These are phyloP conservation scores for Colletotrichum sp. DNA, from an alignment of 2,329 filamentous ascomycete genomes.

Conservation along the genomic window DNA sequence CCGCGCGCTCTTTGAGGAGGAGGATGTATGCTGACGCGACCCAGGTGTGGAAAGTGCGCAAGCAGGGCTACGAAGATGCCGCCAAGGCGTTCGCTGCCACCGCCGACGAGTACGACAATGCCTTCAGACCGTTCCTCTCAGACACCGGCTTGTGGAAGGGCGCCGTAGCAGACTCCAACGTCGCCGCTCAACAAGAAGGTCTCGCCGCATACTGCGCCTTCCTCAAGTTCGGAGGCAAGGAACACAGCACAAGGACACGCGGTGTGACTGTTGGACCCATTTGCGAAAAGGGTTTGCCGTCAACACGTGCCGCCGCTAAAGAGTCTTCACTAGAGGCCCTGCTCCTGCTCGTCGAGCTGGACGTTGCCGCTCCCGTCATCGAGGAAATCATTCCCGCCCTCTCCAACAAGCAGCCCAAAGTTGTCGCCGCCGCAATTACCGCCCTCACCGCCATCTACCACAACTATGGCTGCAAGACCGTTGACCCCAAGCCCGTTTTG, in stretches of 20 bases:
- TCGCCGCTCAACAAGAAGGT: slow-evolving; percentile 94
- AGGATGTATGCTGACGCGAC: slow-evolving; percentile 16
- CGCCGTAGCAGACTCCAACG: slow-evolving; percentile 92
- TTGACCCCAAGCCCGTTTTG: slow-evolving; percentile 90
- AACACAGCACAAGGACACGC: slow-evolving; percentile 81
- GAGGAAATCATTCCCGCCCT: slow-evolving; percentile 88
- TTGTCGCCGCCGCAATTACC: slow-evolving; percentile 73
- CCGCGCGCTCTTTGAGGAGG: not conserved
- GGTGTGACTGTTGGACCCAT: slow-evolving; percentile 77
- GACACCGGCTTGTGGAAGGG: slow-evolving; percentile 90
- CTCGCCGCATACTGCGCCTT: slow-evolving; percentile 89
- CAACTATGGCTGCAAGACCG: slow-evolving; percentile 92
- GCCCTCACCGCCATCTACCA: slow-evolving; percentile 87
- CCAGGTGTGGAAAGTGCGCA: slow-evolving; percentile 94
- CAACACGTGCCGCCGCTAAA: slow-evolving; percentile 88
- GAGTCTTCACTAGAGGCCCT: slow-evolving; percentile 85
- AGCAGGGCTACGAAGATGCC: slow-evolving; percentile 92
- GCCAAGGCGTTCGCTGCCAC: slow-evolving; percentile 85
- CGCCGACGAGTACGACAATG: slow-evolving; percentile 83
- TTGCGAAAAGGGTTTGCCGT: slow-evolving; percentile 89
- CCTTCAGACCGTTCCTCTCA: slow-evolving; percentile 85
- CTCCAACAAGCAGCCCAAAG: slow-evolving; percentile 89
- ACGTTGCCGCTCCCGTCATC: slow-evolving; percentile 82
- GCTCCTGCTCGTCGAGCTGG: slow-evolving; percentile 87
- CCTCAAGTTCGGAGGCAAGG: slow-evolving; percentile 85